Base-by-base conservation (phyloP, 768 basidiomycete species). In the Pleurotus citrinopileatus region DNA sequence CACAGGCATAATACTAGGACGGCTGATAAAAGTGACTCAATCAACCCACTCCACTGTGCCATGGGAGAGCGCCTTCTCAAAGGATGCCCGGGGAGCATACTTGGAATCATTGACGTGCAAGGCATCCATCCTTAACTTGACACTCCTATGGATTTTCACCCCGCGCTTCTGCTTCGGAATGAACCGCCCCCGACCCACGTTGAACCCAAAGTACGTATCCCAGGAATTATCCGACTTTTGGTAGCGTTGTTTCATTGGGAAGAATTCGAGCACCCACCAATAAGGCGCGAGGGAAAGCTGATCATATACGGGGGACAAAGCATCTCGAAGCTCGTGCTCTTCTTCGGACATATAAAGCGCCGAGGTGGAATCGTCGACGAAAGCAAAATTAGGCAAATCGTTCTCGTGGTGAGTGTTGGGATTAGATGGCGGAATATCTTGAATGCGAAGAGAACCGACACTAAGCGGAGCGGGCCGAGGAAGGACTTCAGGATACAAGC, bases 211-310 rank as follows among this genome's bases (percentile, higher is more conserved):
- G 38, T 56, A 55, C n/a, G 59, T 54, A 20, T 26, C 56, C 74
- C 72, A 73, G 8, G 55, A 46, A 12, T 67, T 60, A 47, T 72
- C 60, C 1, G 60, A 62, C 52, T 61, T 61, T 64, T 76, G 76
- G 53, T 66, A 72, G 17, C 65, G 66, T 15, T 73, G 70, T 40
- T 63, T 60, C 7, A 70, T 50, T 0, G 76, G 79, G n/a, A 73
- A 25, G 2, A 76, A 2, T 63, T 87, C 86, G n/a, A 87, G 72
- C 27, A 79, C 51, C 86, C 86, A 87, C 86, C 86, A 87, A 6
- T 7, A 43, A 47, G 52, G 61, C 5, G 67, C 53, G n/a, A 69
- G 32, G 9, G 43, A 42, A 8, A 88, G 74, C 55, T 82, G 73
- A 62, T 86, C 84, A 60, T 80, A 82, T 3, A 72, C 56, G 2